These are phyloP conservation scores for Skeletonema grethae DNA, from an alignment of 108 stramenopile genomes.

Conservation along the genomic window DNA sequence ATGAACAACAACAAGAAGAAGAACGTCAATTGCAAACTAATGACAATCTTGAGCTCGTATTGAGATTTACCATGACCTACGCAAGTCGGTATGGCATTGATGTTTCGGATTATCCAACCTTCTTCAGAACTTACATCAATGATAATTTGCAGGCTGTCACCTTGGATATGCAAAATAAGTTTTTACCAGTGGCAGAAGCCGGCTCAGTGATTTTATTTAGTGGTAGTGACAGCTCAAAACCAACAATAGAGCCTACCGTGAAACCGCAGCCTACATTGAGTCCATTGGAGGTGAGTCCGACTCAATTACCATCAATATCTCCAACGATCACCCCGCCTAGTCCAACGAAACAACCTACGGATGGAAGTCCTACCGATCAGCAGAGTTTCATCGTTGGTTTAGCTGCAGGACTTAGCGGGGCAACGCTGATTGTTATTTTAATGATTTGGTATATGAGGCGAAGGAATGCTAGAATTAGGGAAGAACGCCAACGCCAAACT, in stretches of 20 bases:
- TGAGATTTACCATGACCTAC: constrained; percentile 52
- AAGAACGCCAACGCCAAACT: not conserved
- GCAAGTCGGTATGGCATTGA: constrained; percentile 48
- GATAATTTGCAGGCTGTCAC: constrained; percentile 40
- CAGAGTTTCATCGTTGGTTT: constrained; percentile 34
- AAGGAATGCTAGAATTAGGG: constrained; percentile 4
- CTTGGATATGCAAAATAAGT: constrained; percentile 42
- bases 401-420: constrained; percentile 28
- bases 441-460: constrained; percentile 21
- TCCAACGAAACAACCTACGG: constrained; percentile 5
- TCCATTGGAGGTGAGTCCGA: not conserved
- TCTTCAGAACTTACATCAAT: constrained; percentile 59
- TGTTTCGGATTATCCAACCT: constrained; percentile 45
- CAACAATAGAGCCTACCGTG: constrained; percentile 43
- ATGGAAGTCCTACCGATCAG: not conserved
- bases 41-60: not conserved
- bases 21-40: constrained; percentile 8
- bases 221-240: not conserved
- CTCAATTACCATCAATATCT: constrained; percentile 12
- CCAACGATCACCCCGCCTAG: constrained; percentile 5
- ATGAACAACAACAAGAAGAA: not conserved
- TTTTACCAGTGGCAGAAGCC: constrained; percentile 47
- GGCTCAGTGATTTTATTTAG: constrained; percentile 26
- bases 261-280: constrained; percentile 16
- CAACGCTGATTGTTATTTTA: constrained; percentile 13